phyloP scores from a whole-genome alignment of 2,329 filamentous ascomycete genomes.

The Clarireedia monteithiana region DNA sequence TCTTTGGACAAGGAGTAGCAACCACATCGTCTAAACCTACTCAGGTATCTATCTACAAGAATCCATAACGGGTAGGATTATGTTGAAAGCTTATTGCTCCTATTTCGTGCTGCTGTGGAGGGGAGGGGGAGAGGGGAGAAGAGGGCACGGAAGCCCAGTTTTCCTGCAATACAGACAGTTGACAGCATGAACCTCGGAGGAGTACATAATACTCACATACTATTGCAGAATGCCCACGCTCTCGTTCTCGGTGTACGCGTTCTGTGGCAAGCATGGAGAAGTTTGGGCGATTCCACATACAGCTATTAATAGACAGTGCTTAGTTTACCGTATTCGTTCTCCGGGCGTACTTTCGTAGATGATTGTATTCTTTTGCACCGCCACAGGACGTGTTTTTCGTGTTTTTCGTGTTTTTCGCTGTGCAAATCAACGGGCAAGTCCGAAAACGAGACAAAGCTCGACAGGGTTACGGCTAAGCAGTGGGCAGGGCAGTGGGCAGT shows the following conservation, averaged over 20 bases:
- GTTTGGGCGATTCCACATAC: neutral
- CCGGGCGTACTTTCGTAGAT: neutral
- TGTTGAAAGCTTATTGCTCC: neutral
- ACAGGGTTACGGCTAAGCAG: neutral
- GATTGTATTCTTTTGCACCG: slow-evolving; percentile 1
- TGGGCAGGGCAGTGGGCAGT: neutral
- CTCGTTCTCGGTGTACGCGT: slow-evolving; percentile 5
- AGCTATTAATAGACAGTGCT: slow-evolving; percentile 1
- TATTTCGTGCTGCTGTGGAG: neutral
- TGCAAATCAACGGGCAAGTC: slow-evolving; percentile 1
- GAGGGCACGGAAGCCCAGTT: neutral
- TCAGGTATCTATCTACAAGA: neutral
- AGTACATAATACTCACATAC: neutral
- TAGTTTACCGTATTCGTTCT: neutral
- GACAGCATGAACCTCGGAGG: slow-evolving; percentile 7
- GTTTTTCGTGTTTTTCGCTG: neutral
- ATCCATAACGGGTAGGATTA: neutral
- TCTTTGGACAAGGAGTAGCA: slow-evolving; percentile 1
- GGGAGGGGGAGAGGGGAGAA: neutral
- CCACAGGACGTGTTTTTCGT: neutral
- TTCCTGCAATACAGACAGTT: slow-evolving; percentile 2
- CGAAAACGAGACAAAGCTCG: neutral
- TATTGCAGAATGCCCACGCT: neutral
- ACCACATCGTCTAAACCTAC: slow-evolving; percentile 7
- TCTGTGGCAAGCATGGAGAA: slow-evolving; percentile 6